These are phyloP conservation scores for Colletotrichum sp. DNA, from an alignment of 2,329 filamentous ascomycete genomes.

Conservation along the genomic window DNA sequence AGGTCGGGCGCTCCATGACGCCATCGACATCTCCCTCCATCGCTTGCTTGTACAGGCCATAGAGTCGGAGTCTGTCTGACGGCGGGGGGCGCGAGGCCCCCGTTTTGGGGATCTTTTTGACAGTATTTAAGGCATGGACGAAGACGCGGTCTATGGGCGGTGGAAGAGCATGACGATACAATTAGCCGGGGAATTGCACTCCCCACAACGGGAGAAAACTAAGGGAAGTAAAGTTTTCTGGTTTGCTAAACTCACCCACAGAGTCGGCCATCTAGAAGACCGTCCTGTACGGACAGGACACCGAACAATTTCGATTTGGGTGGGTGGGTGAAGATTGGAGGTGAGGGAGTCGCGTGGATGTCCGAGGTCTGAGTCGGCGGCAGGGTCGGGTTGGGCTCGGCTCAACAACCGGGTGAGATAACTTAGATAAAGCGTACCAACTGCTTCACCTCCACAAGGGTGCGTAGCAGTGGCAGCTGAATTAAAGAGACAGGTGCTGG, in stretches of 20 bases:
- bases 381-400: conserved; percentile 7
- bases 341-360: conserved; percentile 1
- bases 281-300: background rate
- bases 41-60: conserved; percentile 98
- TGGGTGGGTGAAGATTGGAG: background rate
- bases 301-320: background rate
- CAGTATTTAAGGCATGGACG: conserved; percentile 97
- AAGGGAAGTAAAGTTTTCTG: conserved; percentile 9
- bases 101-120: conserved; percentile 95
- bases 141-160: conserved; percentile 84
- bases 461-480: background rate
- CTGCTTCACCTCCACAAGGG: conserved; percentile 1
- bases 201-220: conserved; percentile 24
- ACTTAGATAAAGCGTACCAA: conserved; percentile 3
- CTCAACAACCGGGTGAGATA: conserved; percentile 4
- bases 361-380: conserved; percentile 11
- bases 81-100: conserved; percentile 88
- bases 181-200: conserved; percentile 20
- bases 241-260: conserved; percentile 33
- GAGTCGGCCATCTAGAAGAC: conserved; percentile 40
- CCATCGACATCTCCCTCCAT: conserved; percentile 98
- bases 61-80: conserved; percentile 84
- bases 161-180: conserved; percentile 15
- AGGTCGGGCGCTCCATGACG: conserved; percentile 83
- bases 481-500: conserved; percentile 6